Evolutionary conservation across 768 basidiomycete genomes (phyloP).

Genomic region (Boletus barrowsii): DNA sequence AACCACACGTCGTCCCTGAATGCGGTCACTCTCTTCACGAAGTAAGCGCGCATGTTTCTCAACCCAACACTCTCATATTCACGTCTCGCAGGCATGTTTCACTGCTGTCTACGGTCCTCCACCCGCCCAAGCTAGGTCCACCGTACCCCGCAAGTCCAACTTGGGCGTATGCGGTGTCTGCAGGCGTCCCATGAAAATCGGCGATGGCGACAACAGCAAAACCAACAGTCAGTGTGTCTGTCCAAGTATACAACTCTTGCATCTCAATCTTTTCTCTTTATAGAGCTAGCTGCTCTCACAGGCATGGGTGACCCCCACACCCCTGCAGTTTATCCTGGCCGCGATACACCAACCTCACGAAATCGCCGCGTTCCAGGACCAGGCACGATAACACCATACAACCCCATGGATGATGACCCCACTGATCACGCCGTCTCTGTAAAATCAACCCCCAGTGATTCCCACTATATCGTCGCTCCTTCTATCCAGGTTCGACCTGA

Average conservation of each 20-base stretch:
- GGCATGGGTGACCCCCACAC: slow-evolving; percentile 73
- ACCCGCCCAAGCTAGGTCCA: slow-evolving; percentile 51
- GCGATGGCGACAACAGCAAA: slow-evolving; percentile 76
- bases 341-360: slow-evolving; percentile 47
- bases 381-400: slow-evolving; percentile 38
- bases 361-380: slow-evolving; percentile 27
- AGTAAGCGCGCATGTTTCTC: slow-evolving; percentile 38
- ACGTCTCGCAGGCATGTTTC: slow-evolving; percentile 78
- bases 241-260: not conserved
- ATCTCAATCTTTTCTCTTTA: slow-evolving; percentile 7
- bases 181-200: slow-evolving; percentile 93
- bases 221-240: slow-evolving; percentile 74
- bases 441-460: slow-evolving; percentile 45
- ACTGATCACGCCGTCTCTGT: slow-evolving; percentile 56
- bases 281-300: slow-evolving; percentile 92
- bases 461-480: slow-evolving; percentile 82
- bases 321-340: slow-evolving; percentile 62
- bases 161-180: slow-evolving; percentile 97
- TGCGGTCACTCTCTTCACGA: slow-evolving; percentile 98
- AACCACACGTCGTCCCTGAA: slow-evolving; percentile 94
- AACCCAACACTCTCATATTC: not conserved
- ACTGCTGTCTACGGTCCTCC: slow-evolving; percentile 94
- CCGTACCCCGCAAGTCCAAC: slow-evolving; percentile 67
- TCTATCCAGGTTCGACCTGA: slow-evolving; percentile 93
- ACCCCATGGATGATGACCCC: slow-evolving; percentile 85